Evolutionary conservation across 192 early-diverging fungal genomes (phyloP).

Genomic region (Piromyces sp.): DNA sequence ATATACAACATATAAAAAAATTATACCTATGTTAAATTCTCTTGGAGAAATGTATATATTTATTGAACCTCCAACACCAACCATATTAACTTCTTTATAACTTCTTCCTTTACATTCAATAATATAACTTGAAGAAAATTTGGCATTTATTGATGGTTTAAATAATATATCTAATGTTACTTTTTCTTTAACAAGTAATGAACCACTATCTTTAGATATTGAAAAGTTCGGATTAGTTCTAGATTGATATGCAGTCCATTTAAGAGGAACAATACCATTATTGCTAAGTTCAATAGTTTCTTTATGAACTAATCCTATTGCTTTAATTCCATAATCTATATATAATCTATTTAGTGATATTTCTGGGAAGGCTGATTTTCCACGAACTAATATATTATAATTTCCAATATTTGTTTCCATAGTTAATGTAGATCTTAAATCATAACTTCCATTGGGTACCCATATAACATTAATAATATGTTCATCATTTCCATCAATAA

Average conservation of each 20-base stretch:
- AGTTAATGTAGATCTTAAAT: constrained; percentile 30
- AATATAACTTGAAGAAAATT: constrained; percentile 25
- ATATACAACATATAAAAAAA: no score
- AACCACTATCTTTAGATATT: constrained; percentile 14
- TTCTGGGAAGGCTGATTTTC: constrained; percentile 43
- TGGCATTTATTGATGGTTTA: constrained; percentile 19
- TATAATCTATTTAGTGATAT: constrained; percentile 27
- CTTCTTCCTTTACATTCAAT: constrained; percentile 43
- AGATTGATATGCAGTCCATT: constrained; percentile 26
- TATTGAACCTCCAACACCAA: constrained; percentile 33
- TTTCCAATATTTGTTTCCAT: constrained; percentile 40
- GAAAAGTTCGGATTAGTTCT: not conserved
- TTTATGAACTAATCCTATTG: constrained; percentile 22
- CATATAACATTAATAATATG: constrained; percentile 20
- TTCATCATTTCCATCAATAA: constrained; percentile 19
- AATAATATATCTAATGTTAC: constrained; percentile 23
- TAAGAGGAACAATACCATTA: constrained; percentile 38
- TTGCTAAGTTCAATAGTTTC: constrained; percentile 28
- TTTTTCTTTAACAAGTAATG: constrained; percentile 22
- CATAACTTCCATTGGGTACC: constrained; percentile 42
- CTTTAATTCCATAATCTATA: constrained; percentile 43
- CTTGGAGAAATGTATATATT: constrained; percentile 27
- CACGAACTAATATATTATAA: constrained; percentile 30
- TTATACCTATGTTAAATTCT: constrained; percentile 23
- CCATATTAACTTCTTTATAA: constrained; percentile 40